Evolutionary conservation across 2,329 filamentous ascomycete species (phyloP).

Genomic region (Colletotrichum ledebouriae): DNA sequence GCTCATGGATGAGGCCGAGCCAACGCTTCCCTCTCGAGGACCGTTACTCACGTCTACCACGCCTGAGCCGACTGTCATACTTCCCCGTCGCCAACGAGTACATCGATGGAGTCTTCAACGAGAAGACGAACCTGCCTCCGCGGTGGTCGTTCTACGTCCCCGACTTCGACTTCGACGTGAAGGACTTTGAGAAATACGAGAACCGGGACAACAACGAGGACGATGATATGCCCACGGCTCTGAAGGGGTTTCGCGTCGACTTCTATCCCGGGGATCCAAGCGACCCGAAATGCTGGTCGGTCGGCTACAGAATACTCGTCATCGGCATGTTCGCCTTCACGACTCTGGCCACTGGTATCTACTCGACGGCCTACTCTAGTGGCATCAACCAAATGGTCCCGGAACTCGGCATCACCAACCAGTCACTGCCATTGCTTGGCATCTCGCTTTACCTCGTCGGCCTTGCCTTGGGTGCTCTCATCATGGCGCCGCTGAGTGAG

Average conservation of each 20-base stretch:
- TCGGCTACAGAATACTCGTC: conserved; percentile 24
- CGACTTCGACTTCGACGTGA: conserved; percentile 43
- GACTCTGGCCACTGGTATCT: conserved; percentile 37
- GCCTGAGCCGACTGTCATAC: conserved; percentile 38
- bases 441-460: conserved; percentile 74
- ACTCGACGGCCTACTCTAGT: conserved; percentile 32
- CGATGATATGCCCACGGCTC: neutral
- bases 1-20: conserved; percentile 40
- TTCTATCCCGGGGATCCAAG: conserved; percentile 65
- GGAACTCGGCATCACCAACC: conserved; percentile 28
- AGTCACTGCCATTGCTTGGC: conserved; percentile 68
- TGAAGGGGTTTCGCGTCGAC: conserved; percentile 67
- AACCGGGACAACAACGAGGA: conserved; percentile 5
- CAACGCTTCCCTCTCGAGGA: conserved; percentile 17
- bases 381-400: conserved; percentile 32
- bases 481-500: conserved; percentile 70
- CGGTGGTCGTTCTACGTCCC: conserved; percentile 43
- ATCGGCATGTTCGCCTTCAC: conserved; percentile 38
- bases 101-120: conserved; percentile 43
- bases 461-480: conserved; percentile 69
- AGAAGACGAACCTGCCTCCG: conserved; percentile 42
- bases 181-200: conserved; percentile 34
- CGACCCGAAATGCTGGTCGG: conserved; percentile 58
- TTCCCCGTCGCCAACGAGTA: conserved; percentile 41
- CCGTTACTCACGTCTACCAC: conserved; percentile 25